Evolutionary conservation across 2,329 filamentous ascomycete species (phyloP).

Genomic region (Diaporthe sp.): DNA sequence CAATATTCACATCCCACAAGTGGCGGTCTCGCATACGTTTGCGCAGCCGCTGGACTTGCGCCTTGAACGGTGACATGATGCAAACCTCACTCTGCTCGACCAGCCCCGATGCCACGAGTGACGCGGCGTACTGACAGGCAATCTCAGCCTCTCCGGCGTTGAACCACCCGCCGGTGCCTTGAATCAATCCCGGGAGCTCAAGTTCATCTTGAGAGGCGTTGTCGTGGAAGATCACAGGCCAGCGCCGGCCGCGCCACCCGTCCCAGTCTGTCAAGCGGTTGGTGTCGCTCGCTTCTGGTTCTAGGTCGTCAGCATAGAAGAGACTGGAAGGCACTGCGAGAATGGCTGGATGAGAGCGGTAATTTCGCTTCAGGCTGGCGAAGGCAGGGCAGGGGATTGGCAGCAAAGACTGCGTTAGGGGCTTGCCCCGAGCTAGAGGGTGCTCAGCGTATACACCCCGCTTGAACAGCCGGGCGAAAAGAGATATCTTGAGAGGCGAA

Average conservation of each 20-base stretch:
- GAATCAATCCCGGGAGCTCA: slow-evolving; percentile 32
- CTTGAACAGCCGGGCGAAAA: slow-evolving; percentile 39
- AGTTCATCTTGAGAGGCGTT: slow-evolving; percentile 37
- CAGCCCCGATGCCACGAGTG: slow-evolving; percentile 24
- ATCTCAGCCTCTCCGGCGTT: slow-evolving; percentile 37
- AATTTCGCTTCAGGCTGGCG: slow-evolving; percentile 40
- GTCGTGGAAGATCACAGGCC: slow-evolving; percentile 39
- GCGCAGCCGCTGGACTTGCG: slow-evolving; percentile 37
- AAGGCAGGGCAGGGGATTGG: slow-evolving; percentile 40
- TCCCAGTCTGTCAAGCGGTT: slow-evolving; percentile 34
- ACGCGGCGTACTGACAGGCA: slow-evolving; percentile 35
- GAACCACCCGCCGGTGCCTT: slow-evolving; percentile 38
- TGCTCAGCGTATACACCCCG: slow-evolving; percentile 39
- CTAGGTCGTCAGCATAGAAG: slow-evolving; percentile 40
- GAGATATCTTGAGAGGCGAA: slow-evolving; percentile 36
- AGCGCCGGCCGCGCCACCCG: slow-evolving; percentile 35
- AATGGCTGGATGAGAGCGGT: slow-evolving; percentile 41
- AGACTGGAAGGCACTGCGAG: slow-evolving; percentile 39
- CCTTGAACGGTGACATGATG: slow-evolving; percentile 41
- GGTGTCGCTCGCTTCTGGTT: slow-evolving; percentile 31
- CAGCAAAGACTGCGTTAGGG: slow-evolving; percentile 31
- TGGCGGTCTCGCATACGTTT: slow-evolving; percentile 20
- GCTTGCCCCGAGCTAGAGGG: slow-evolving; percentile 37
- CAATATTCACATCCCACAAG: slow-evolving; percentile 39
- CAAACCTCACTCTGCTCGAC: slow-evolving; percentile 36